Evolutionary conservation across 805 yeast genomes (phyloP).

Genomic region (Pichia membranifaciens): DNA sequence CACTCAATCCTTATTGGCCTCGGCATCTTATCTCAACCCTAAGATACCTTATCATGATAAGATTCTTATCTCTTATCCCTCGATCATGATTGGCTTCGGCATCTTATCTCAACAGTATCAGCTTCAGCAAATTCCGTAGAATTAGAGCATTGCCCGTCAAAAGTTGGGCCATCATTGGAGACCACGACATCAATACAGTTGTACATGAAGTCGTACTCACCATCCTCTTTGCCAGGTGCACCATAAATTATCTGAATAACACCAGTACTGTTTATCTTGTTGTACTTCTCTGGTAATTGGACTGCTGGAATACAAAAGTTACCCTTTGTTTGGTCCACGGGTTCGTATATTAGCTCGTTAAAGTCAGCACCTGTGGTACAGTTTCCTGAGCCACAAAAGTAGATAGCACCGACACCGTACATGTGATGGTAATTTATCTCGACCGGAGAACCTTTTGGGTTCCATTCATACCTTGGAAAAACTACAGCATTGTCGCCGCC

Average conservation of each 20-base stretch:
- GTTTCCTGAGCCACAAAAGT: slow-evolving; percentile 22
- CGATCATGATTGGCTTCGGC: too few species aligned
- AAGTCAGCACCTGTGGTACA: slow-evolving; percentile 24
- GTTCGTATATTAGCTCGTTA: slow-evolving; percentile 20
- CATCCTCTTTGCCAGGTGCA: slow-evolving; percentile 13
- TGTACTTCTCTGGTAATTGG: slow-evolving; percentile 21
- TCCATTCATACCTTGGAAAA: slow-evolving; percentile 27
- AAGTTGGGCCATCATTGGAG: slow-evolving; percentile 23
- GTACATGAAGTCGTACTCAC: slow-evolving; percentile 23
- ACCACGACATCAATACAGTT: slow-evolving; percentile 29
- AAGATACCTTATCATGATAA: too few species aligned
- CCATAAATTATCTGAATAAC: slow-evolving; percentile 27
- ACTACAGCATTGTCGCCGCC: slow-evolving; percentile 27
- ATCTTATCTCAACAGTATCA: too few species aligned
- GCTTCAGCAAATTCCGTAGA: slow-evolving; percentile 14
- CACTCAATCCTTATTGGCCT: too few species aligned
- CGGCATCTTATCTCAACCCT: too few species aligned
- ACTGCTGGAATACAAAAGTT: slow-evolving; percentile 28
- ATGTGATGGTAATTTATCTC: slow-evolving; percentile 22
- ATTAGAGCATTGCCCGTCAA: slow-evolving; percentile 27
- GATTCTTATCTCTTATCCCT: too few species aligned
- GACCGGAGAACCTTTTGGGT: slow-evolving; percentile 29
- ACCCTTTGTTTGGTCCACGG: slow-evolving; percentile 23
- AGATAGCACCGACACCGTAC: slow-evolving; percentile 23
- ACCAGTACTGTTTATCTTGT: slow-evolving; percentile 21